Percentiles rank a stretch among this genome's conserved stretches.
Conservation (phyloP, 2,329 filamentous ascomycete species). For the Botrytis medusae region DNA sequence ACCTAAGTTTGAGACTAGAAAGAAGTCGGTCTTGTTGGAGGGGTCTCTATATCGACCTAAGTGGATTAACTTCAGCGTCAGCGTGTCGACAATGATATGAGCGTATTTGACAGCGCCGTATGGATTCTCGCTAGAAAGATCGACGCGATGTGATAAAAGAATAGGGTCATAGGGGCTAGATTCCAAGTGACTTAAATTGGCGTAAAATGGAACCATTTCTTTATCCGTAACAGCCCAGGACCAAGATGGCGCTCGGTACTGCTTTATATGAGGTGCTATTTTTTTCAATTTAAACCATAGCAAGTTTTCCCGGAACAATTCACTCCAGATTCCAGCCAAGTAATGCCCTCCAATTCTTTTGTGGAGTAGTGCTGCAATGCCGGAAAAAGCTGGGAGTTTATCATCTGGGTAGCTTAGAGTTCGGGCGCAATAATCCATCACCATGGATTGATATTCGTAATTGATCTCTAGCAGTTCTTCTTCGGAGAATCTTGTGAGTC, state of each 20-base stretch:
- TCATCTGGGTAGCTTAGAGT: background rate
- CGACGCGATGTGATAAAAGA: background rate
- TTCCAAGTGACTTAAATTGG: fast-evolving
- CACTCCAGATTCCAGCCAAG: background rate
- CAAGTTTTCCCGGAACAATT: background rate
- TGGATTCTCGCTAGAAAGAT: background rate
- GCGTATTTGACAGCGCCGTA: background rate
- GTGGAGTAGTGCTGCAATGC: background rate
- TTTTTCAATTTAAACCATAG: fast-evolving
- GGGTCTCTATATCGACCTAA: background rate
- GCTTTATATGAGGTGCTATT: background rate
- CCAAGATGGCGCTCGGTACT: background rate
- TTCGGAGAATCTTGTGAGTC: background rate
- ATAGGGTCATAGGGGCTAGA: background rate
- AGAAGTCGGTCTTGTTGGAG: background rate
- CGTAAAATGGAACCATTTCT: fast-evolving
- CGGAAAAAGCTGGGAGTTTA: background rate
- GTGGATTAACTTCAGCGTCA: background rate
- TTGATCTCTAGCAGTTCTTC: background rate
- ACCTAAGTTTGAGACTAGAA: background rate
- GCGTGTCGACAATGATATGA: background rate
- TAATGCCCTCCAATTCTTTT: background rate
- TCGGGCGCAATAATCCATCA: background rate
- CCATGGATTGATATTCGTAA: background rate
- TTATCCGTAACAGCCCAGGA: background rate